Conservation (phyloP, 2,329 filamentous ascomycete genomes). For the Alternaria infectoria region DNA sequence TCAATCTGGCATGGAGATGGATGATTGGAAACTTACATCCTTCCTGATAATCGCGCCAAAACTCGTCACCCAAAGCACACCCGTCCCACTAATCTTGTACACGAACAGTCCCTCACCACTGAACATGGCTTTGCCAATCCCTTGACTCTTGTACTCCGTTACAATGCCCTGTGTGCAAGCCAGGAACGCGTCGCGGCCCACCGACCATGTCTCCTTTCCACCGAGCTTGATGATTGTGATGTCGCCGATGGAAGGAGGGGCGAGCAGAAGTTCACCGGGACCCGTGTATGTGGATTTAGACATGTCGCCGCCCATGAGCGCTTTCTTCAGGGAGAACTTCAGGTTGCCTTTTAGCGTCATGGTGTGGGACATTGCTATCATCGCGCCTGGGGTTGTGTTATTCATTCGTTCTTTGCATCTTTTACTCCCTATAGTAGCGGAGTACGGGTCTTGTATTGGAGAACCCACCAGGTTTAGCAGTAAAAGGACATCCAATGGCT, state of each 20-base stretch:
- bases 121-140: slow-evolving; percentile 89
- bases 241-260: slow-evolving; percentile 80
- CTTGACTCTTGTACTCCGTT: slow-evolving; percentile 88
- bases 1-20: neutral
- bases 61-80: slow-evolving; percentile 87
- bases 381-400: slow-evolving; percentile 63
- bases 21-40: slow-evolving; percentile 67
- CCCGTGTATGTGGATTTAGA: slow-evolving; percentile 81
- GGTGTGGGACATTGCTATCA: slow-evolving; percentile 94
- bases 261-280: slow-evolving; percentile 87
- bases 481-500: slow-evolving; percentile 84
- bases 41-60: slow-evolving; percentile 96
- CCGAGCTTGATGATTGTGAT: slow-evolving; percentile 78
- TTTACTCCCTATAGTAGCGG: too few relatives aligned
- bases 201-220: slow-evolving; percentile 78
- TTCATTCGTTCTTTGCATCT: neutral
- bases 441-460: neutral
- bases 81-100: slow-evolving; percentile 81
- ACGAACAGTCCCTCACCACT: slow-evolving; percentile 91
- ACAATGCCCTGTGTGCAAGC: slow-evolving; percentile 83
- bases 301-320: slow-evolving; percentile 83
- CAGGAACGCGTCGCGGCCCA: slow-evolving; percentile 86
- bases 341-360: slow-evolving; percentile 82
- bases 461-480: slow-evolving; percentile 72
- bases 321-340: slow-evolving; percentile 90